Conservation (phyloP, 176 grass and related monocot species). For the Carex littledalei region DNA sequence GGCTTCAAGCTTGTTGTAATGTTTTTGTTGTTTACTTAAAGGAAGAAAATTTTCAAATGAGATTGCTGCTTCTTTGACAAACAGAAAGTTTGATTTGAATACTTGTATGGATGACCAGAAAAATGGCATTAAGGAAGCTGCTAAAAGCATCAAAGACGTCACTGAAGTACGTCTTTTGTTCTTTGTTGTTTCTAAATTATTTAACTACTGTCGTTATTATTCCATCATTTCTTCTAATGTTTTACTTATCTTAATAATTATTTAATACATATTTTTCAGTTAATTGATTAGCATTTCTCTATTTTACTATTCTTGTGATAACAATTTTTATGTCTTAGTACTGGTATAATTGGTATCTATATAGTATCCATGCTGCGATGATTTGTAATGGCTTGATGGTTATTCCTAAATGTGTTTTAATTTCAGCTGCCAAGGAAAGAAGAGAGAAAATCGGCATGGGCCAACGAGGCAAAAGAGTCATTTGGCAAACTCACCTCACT, state of each 20-base stretch:
- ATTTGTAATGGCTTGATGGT: not conserved
- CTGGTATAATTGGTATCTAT: too few relatives aligned
- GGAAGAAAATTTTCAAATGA: not conserved
- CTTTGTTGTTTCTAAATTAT: not conserved
- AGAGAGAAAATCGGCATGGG: slow-evolving; percentile 72
- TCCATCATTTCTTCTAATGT: not conserved
- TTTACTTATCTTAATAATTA: not conserved
- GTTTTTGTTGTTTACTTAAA: slow-evolving; percentile 9
- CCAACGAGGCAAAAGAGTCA: slow-evolving; percentile 65
- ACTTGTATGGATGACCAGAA: slow-evolving; percentile 43
- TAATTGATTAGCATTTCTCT: not conserved
- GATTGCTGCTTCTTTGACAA: not conserved
- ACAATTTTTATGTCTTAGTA: too few relatives aligned
- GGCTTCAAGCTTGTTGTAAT: slow-evolving; percentile 95
- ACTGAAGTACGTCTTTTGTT: slow-evolving; percentile 52
- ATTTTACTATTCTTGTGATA: not conserved
- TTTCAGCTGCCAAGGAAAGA: slow-evolving; percentile 86
- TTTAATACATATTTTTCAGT: not conserved
- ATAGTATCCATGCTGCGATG: not conserved
- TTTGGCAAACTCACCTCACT: slow-evolving; percentile 75
- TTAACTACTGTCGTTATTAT: not conserved
- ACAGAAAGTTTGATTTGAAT: not conserved
- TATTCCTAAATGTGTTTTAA: slow-evolving; percentile 10
- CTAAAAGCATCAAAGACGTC: slow-evolving; percentile 45
- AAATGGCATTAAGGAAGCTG: slow-evolving; percentile 63